Evolutionary conservation across 2,329 filamentous ascomycete genomes (phyloP), one percentile per base, ranked within the genome.

Genomic region (Laburnicola sp.): DNA sequence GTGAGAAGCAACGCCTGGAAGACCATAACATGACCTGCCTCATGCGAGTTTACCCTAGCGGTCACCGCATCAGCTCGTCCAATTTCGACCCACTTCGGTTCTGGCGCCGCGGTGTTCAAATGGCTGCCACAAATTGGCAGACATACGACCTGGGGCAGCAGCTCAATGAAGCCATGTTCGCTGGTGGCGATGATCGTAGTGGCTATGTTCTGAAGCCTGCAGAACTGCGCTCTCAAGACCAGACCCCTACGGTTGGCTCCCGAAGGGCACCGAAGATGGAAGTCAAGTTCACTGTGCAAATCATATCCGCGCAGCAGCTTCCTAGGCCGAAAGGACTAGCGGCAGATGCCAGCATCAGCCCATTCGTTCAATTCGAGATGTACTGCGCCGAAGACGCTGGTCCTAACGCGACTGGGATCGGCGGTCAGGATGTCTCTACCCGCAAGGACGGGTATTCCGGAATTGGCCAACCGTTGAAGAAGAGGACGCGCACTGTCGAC

Each of bases 51-150:
- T 99, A 99, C 68, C 94, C 94, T 5, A 88, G 90, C 48, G 86
- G 84, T 32, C 86, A 85, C 62, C 87, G 94, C 26, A 80, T 97
- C 50, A 85, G 84, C 30, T 97, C 94, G 0, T 90, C 88, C 62
- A 99, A 99, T 75, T 97, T 97, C 66, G 91, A 97, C 65, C 94
- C 94, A 1, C 82, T 96, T 57, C 86, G 87, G 56, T 96, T 94
- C 70, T 99, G 94, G 94, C 86, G 93, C 45, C 86, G 91, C 37
- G 94, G 94, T 28, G 94, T 97, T 16, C 94, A 99, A 74, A 97
- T 99, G 93, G 91, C 89, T 10, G 94, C 94, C 0, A 80, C 97
- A 56, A 99, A 99, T 75, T n/a, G n/a, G n/a, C n/a, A n/a, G n/a
- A n/a, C n/a, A n/a, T n/a, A n/a, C n/a, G n/a, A n/a, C n/a, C n/a